Percentiles rank a stretch among this genome's conserved stretches.
Conservation (phyloP, 73 alveolate genomes). For the Symbiodinium pilosum region DNA sequence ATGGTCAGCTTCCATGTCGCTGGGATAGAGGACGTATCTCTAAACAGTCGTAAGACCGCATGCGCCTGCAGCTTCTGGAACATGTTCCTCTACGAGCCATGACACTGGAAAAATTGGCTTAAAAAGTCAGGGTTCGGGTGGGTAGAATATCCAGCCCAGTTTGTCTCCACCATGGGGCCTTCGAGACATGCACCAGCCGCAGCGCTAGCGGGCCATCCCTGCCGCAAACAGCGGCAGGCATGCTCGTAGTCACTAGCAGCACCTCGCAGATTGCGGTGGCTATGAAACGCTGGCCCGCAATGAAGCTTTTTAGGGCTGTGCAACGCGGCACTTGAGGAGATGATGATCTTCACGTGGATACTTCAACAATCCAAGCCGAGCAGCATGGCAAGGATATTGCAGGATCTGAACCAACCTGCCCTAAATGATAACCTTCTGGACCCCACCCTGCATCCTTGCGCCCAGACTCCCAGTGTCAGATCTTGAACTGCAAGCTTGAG, state of each 20-base stretch:
- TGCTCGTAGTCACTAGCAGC: conserved; percentile 41
- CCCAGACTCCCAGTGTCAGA: too few species aligned
- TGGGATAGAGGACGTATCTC: background rate
- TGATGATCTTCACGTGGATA: too few species aligned
- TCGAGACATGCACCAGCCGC: conserved; percentile 66
- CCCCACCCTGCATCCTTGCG: too few species aligned
- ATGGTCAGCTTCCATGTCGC: background rate
- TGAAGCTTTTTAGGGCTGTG: too few species aligned
- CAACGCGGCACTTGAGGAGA: too few species aligned
- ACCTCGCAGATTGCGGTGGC: conserved; percentile 37
- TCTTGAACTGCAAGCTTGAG: too few species aligned
- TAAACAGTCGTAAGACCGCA: background rate
- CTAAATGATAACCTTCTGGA: too few species aligned
- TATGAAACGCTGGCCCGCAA: too few species aligned
- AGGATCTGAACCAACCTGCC: too few species aligned
- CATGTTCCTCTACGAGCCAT: background rate
- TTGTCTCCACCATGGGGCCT: background rate
- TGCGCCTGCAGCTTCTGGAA: background rate
- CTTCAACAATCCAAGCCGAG: too few species aligned
- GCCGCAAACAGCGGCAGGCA: conserved; percentile 43
- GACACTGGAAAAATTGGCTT: background rate
- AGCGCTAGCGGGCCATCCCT: conserved; percentile 59
- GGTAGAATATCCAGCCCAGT: background rate
- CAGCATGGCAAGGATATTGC: too few species aligned
- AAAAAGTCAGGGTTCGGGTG: background rate